Percentiles rank a stretch among this genome's conserved stretches.
Conservation (phyloP, 257 asterid species). For the Rauvolfia tetraphylla region DNA sequence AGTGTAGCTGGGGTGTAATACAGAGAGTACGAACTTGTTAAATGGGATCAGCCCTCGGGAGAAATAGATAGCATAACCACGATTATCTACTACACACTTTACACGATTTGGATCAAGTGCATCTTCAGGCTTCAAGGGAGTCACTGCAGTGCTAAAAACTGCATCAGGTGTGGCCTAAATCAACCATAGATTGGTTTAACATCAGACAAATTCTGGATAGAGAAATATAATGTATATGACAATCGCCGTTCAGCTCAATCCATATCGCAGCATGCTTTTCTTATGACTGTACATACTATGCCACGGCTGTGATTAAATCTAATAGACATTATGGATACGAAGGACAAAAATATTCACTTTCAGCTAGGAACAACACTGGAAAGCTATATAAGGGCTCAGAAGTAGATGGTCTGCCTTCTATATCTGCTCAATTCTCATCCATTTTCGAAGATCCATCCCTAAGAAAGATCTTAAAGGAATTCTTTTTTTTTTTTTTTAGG, state of each 20-base stretch:
- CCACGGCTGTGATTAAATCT: not conserved
- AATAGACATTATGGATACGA: not conserved
- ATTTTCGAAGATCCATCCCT: not conserved
- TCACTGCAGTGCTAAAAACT: constrained; percentile 84
- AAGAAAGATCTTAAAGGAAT: not conserved
- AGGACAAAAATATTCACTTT: not conserved
- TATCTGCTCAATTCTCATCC: not conserved
- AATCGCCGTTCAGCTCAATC: not conserved
- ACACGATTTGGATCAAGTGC: constrained; percentile 86
- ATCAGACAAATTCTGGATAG: not conserved
- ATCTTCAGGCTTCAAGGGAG: constrained; percentile 77
- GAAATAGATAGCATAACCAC: constrained; percentile 79
- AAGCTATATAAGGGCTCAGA: not conserved
- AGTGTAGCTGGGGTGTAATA: constrained; percentile 1
- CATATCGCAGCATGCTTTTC: not conserved
- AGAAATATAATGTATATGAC: not conserved
- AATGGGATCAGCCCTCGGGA: constrained; percentile 81
- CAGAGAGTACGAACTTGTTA: constrained; percentile 59
- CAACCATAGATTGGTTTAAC: constrained; percentile 8
- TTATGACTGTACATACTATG: not conserved
- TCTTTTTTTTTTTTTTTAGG: not conserved
- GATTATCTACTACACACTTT: constrained; percentile 73
- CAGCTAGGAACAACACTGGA: not conserved
- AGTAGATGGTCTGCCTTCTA: not conserved
- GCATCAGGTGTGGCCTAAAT: constrained; percentile 87